A percentile compares a stretch with the other conserved stretches of the same genome.
Evolutionary conservation across 345 rosid species (phyloP).

Genomic region (Eucalyptus viminalis): DNA sequence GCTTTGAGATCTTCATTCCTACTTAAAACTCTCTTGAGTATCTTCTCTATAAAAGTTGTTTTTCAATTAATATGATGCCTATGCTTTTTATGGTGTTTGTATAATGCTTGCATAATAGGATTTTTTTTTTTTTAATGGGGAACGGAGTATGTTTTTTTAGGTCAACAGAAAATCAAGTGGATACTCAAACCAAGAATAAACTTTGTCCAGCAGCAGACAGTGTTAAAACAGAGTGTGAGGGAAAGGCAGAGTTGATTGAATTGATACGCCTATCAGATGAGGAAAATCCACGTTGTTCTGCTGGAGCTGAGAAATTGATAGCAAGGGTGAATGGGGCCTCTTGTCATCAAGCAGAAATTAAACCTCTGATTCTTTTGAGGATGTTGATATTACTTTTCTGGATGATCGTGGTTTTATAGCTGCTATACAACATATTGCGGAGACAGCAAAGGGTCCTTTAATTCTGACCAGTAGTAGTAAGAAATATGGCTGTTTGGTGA

Average conservation of each 20-base stretch:
- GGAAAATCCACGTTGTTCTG: slow-evolving; percentile 3
- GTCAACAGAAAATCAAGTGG: slow-evolving; percentile 39
- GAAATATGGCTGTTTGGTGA: background rate
- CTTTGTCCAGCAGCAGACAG: slow-evolving; percentile 1
- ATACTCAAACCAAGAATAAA: slow-evolving; percentile 10
- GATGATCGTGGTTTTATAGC: slow-evolving; percentile 91
- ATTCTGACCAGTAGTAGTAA: slow-evolving; percentile 85
- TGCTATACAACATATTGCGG: slow-evolving; percentile 81
- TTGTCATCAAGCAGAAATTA: slow-evolving; percentile 21
- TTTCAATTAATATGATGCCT: background rate
- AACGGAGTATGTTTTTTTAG: slow-evolving; percentile 17
- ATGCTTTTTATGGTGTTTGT: background rate
- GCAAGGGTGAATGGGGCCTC: slow-evolving; percentile 8
- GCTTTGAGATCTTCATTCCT: background rate
- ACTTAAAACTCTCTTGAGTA: background rate
- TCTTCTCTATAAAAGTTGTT: background rate
- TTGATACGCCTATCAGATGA: slow-evolving; percentile 16
- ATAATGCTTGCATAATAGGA: background rate
- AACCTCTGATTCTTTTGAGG: slow-evolving; percentile 88
- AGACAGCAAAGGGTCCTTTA: slow-evolving; percentile 83
- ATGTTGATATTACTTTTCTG: slow-evolving; percentile 70
- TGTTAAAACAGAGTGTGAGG: slow-evolving; percentile 5
- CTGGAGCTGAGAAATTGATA: slow-evolving; percentile 11
- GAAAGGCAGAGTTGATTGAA: slow-evolving; percentile 23
- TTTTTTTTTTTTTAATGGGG: background rate